Conservation (phyloP, 1,284 basidiomycete genomes). For the Trichosporon faecale region DNA sequence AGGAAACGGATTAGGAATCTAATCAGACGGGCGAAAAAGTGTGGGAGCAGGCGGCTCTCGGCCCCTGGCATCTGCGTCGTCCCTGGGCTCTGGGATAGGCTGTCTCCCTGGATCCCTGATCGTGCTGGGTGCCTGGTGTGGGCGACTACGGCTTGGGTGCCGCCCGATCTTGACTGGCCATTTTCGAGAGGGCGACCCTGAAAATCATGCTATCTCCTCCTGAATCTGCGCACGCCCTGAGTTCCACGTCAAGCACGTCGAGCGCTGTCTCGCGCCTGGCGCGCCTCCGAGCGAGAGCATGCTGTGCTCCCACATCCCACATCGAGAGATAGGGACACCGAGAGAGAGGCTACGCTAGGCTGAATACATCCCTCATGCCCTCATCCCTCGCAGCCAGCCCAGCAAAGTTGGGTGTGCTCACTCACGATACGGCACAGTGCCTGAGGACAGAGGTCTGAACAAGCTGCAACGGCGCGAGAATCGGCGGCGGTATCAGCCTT, state of each 20-base stretch:
- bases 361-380: neutral
- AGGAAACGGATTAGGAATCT: neutral
- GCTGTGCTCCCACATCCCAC: neutral
- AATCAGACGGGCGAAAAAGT: neutral
- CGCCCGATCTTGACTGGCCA: neutral
- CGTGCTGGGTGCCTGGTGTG: no score
- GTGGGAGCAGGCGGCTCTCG: neutral
- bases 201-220: slow-evolving; percentile 1
- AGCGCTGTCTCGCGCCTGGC: neutral
- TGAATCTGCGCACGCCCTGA: neutral
- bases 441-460: neutral
- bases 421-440: neutral
- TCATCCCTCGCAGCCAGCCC: neutral
- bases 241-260: slow-evolving; percentile 5
- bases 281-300: neutral
- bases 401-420: neutral
- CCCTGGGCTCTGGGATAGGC: no score
- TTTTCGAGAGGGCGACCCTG: neutral
- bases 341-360: neutral
- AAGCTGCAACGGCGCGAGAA: neutral
- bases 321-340: neutral
- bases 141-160: no score
- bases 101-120: no score
- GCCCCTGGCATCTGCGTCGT: neutral
- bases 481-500: neutral